These are phyloP conservation scores for Candida xyloterini DNA, from an alignment of 805 yeast species.

Conservation along the genomic window DNA sequence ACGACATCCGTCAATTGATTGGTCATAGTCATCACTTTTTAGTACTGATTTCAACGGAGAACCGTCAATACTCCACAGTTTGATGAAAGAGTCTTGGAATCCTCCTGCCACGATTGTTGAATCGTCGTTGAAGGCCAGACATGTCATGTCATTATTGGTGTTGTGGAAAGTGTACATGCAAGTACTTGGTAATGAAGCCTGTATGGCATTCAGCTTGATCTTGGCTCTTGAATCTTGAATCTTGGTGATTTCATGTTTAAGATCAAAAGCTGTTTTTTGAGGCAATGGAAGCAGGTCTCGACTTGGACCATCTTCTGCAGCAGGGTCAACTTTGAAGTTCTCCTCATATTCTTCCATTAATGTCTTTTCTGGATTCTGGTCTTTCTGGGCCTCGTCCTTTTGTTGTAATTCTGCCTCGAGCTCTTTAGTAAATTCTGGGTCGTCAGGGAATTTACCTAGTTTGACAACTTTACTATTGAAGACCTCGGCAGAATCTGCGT, in stretches of 20 bases:
- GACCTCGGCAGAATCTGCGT: constrained; percentile 38
- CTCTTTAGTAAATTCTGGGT: constrained; percentile 80
- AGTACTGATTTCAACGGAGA: constrained; percentile 67
- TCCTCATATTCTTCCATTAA: constrained; percentile 67
- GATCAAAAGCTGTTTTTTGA: constrained; percentile 71
- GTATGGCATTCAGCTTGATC: constrained; percentile 64
- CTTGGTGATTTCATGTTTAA: constrained; percentile 71
- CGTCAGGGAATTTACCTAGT: constrained; percentile 82
- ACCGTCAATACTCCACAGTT: constrained; percentile 92
- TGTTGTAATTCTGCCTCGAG: constrained; percentile 78
- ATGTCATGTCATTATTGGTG: constrained; percentile 84
- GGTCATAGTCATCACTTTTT: constrained; percentile 51
- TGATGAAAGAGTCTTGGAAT: constrained; percentile 86
- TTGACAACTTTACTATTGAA: constrained; percentile 72
- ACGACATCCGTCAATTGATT: constrained; percentile 35
- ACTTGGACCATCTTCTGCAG: constrained; percentile 64
- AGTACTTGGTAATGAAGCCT: constrained; percentile 86
- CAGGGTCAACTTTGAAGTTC: constrained; percentile 49
- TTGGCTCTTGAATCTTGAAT: constrained; percentile 81
- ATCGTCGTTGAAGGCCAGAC: constrained; percentile 83
- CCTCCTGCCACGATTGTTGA: constrained; percentile 89
- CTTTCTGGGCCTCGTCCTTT: constrained; percentile 55
- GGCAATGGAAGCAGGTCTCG: constrained; percentile 83
- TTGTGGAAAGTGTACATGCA: constrained; percentile 99
- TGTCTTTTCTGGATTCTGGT: constrained; percentile 34